Conservation (phyloP, 2,329 filamentous ascomycete genomes). For the Claviceps spartinae region DNA sequence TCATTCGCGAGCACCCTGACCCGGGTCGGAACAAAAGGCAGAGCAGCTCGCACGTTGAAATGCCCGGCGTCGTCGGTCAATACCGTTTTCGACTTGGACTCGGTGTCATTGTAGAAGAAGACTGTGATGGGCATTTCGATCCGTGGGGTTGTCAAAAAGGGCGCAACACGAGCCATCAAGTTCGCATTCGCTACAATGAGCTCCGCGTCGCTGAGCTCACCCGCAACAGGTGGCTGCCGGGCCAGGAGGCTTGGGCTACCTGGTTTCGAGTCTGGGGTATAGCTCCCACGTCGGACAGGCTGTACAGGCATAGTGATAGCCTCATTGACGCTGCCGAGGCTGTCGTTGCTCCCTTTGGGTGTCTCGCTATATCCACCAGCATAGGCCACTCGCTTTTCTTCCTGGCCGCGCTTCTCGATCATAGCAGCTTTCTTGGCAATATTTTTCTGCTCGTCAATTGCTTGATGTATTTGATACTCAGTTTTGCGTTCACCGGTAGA, state of each 20-base stretch:
- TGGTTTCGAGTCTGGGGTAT: slow-evolving; percentile 26
- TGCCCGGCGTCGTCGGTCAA: slow-evolving; percentile 81
- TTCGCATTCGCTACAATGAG: slow-evolving; percentile 69
- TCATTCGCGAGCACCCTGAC: slow-evolving; percentile 80
- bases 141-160: slow-evolving; percentile 78
- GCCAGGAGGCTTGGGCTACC: slow-evolving; percentile 29
- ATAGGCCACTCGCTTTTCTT: slow-evolving; percentile 56
- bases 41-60: slow-evolving; percentile 63
- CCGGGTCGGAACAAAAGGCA: slow-evolving; percentile 85
- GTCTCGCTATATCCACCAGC: slow-evolving; percentile 62
- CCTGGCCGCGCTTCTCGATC: slow-evolving; percentile 59
- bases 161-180: slow-evolving; percentile 73
- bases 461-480: slow-evolving; percentile 26
- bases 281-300: slow-evolving; percentile 18
- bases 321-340: slow-evolving; percentile 15
- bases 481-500: slow-evolving; percentile 9
- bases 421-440: slow-evolving; percentile 63
- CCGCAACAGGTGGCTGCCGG: slow-evolving; percentile 21
- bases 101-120: slow-evolving; percentile 83
- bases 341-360: slow-evolving; percentile 32
- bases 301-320: slow-evolving; percentile 8
- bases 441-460: slow-evolving; percentile 43
- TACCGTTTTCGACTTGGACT: slow-evolving; percentile 73
- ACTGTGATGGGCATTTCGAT: slow-evolving; percentile 69
- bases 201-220: slow-evolving; percentile 62